Percentiles rank a stretch among this genome's conserved stretches.
phyloP scores from a whole-genome alignment of 2,329 filamentous ascomycete species.

The Beauveria asiatica region DNA sequence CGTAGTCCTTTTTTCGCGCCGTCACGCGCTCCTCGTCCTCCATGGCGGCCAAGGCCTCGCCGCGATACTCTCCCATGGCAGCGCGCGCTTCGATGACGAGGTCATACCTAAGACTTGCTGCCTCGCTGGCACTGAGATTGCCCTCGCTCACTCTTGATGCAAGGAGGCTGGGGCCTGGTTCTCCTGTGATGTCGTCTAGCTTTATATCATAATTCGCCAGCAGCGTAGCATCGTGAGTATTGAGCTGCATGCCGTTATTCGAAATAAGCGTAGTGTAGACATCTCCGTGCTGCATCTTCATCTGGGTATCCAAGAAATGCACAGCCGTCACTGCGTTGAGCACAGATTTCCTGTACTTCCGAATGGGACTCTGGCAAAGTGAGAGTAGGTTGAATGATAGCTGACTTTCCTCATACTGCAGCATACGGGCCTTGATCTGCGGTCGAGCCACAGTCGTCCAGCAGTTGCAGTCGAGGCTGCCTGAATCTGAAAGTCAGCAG shows the following conservation, averaged over 20 bases:
- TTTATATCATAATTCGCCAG: background rate
- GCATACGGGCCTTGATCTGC: conserved; percentile 60
- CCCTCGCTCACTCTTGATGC: background rate
- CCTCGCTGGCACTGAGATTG: conserved; percentile 16
- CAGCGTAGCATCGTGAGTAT: background rate
- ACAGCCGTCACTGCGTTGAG: conserved; percentile 33
- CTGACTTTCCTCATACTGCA: conserved; percentile 53
- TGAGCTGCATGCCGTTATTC: background rate
- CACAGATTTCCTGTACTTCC: conserved; percentile 38
- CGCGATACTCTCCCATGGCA: conserved; percentile 36
- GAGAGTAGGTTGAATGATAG: conserved; percentile 73
- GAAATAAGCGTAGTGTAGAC: background rate
- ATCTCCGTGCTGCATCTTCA: conserved; percentile 11
- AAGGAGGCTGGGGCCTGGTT: background rate
- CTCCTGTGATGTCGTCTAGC: background rate
- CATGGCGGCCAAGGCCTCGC: conserved; percentile 36
- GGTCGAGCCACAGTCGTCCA: conserved; percentile 61
- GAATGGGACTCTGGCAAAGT: conserved; percentile 58
- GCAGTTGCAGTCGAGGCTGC: conserved; percentile 24
- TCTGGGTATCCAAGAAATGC: conserved; percentile 27
- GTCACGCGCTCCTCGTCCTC: conserved; percentile 45
- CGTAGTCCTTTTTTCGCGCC: conserved; percentile 58
- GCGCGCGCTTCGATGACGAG: conserved; percentile 33
- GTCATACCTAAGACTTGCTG: conserved; percentile 28
- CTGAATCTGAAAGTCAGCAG: conserved; percentile 15